These are phyloP conservation scores for Thraustochytrium sp. DNA, from an alignment of 352 stramenopile species.

Conservation along the genomic window DNA sequence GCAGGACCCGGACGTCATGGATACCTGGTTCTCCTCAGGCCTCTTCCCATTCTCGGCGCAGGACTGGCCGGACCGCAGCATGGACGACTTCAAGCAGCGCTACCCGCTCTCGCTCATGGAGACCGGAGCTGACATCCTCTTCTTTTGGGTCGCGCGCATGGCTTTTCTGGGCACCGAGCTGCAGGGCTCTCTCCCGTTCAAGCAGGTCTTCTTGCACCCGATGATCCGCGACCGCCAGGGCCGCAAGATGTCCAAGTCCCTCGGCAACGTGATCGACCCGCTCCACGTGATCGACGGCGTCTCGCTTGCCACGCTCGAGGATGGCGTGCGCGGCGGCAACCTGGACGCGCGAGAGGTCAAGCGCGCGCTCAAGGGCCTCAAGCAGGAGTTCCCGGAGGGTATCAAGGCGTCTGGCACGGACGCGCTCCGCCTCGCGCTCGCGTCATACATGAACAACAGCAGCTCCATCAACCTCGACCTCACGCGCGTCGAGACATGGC, in stretches of 20 bases:
- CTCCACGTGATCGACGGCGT: slow-evolving; percentile 96
- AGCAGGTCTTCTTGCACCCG: slow-evolving; percentile 92
- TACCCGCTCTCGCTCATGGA: slow-evolving; percentile 94
- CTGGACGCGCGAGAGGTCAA: slow-evolving; percentile 87
- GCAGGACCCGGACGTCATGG: slow-evolving; percentile 98
- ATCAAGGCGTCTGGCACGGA: slow-evolving; percentile 96
- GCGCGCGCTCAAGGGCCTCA: slow-evolving; percentile 88
- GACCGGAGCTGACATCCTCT: slow-evolving; percentile 99
- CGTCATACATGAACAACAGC: slow-evolving; percentile 89
- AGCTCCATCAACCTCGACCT: slow-evolving; percentile 92
- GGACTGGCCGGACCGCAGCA: neutral
- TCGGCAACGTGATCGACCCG: slow-evolving; percentile 98
- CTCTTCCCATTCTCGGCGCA: slow-evolving; percentile 87
- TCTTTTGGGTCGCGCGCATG: slow-evolving; percentile 99
- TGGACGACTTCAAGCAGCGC: neutral
- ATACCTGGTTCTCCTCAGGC: slow-evolving; percentile 97
- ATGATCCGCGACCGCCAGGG: slow-evolving; percentile 95
- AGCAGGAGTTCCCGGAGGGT: slow-evolving; percentile 92
- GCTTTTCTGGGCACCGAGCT: slow-evolving; percentile 92
- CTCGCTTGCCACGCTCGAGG: slow-evolving; percentile 82
- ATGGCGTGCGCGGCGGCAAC: slow-evolving; percentile 91
- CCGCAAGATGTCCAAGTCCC: slow-evolving; percentile 99
- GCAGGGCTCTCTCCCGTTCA: slow-evolving; percentile 86
- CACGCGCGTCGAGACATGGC: slow-evolving; percentile 82
- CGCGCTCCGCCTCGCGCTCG: slow-evolving; percentile 91